These are phyloP conservation scores for Chlorella sp. DNA, from an alignment of 139 green algal species.

Conservation along the genomic window DNA sequence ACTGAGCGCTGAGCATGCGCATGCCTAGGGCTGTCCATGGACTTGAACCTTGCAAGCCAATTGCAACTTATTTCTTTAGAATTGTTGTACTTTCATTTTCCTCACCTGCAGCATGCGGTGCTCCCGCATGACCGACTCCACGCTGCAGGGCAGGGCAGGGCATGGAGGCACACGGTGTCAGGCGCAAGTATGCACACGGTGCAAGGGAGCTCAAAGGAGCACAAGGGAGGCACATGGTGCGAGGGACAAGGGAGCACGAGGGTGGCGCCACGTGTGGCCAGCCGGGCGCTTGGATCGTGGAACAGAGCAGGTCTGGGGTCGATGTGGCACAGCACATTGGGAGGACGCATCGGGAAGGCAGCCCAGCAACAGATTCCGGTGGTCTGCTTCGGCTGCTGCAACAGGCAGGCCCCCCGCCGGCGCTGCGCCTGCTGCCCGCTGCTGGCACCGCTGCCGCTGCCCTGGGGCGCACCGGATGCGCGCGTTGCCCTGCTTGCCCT, in stretches of 20 bases:
- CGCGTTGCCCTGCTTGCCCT: conserved; percentile 80
- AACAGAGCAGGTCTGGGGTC: not conserved
- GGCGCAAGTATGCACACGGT: too few species aligned
- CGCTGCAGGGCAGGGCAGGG: conserved; percentile 28
- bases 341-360: not conserved
- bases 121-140: conserved; percentile 90
- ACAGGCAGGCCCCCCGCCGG: too few species aligned
- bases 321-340: not conserved
- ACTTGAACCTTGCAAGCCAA: too few species aligned
- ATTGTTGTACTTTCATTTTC: too few species aligned
- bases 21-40: too few species aligned
- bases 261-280: too few species aligned
- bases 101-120: conserved; percentile 58
- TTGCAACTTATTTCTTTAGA: too few species aligned
- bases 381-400: not conserved
- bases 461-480: conserved; percentile 65
- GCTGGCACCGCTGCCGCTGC: not conserved
- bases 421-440: not conserved
- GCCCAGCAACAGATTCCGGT: not conserved
- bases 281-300: not conserved
- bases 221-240: too few species aligned
- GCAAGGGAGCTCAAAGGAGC: too few species aligned
- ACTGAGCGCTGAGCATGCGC: too few species aligned
- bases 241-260: not conserved
- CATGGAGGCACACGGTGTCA: not conserved